Conservation (phyloP, 805 yeast genomes). For the Wickerhamiella spandovensis region DNA sequence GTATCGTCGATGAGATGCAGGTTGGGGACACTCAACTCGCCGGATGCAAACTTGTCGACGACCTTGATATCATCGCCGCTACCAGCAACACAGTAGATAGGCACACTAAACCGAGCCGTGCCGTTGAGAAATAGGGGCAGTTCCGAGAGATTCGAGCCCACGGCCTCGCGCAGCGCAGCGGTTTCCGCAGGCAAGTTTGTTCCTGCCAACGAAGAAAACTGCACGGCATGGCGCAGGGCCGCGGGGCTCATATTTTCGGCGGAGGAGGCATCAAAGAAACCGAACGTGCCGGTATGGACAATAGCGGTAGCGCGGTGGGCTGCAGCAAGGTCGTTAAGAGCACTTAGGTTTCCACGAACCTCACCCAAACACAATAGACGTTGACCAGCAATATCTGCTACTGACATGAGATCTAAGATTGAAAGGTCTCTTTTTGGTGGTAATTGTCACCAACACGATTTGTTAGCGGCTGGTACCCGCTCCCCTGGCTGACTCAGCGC, state of each 20-base stretch:
- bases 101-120: constrained; percentile 32
- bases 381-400: constrained; percentile 17
- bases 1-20: constrained; percentile 49
- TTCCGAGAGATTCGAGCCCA: constrained; percentile 35
- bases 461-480: too few species aligned
- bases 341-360: constrained; percentile 38
- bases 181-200: constrained; percentile 19
- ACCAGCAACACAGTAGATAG: constrained; percentile 69
- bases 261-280: constrained; percentile 52
- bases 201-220: constrained; percentile 37
- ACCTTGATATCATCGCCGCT: constrained; percentile 63
- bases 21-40: constrained; percentile 41
- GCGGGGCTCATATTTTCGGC: constrained; percentile 38
- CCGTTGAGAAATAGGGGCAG: constrained; percentile 37
- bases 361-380: constrained; percentile 42
- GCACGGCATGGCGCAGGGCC: constrained; percentile 45
- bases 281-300: constrained; percentile 68
- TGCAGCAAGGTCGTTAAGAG: constrained; percentile 37
- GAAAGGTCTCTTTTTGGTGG: not conserved
- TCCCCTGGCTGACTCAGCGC: too few species aligned
- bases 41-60: constrained; percentile 45
- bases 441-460: not conserved
- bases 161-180: constrained; percentile 28
- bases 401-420: not conserved
- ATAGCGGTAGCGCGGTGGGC: constrained; percentile 37